Percentiles rank a stretch among this genome's conserved stretches.
Conservation (phyloP, 164 flowering plant genomes). For the Vitis rotundifolia region DNA sequence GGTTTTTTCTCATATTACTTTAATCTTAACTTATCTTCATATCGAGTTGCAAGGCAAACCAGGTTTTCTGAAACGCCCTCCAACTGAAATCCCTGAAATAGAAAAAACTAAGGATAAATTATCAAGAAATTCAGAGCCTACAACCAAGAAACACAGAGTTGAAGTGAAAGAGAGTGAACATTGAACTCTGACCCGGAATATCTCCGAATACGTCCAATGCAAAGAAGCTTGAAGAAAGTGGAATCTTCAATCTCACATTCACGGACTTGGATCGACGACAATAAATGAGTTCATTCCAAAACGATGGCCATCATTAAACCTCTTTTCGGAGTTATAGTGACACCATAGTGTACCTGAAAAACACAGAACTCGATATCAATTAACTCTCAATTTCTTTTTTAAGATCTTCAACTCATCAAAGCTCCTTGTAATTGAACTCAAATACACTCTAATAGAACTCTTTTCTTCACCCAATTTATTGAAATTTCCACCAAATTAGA, state of each 20-base stretch:
- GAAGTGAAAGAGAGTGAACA: no score
- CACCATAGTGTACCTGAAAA: neutral
- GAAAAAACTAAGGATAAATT: neutral
- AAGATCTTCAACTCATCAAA: neutral
- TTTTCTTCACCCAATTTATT: neutral
- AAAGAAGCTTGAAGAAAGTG: neutral
- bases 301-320: slow-evolving; percentile 6
- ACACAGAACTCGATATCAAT: neutral
- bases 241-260: slow-evolving; percentile 16
- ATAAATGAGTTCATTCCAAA: slow-evolving; percentile 33
- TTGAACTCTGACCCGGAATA: slow-evolving; percentile 4
- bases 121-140: neutral
- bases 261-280: slow-evolving; percentile 33
- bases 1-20: neutral
- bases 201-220: no score
- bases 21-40: neutral
- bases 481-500: no score
- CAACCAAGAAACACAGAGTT: no score
- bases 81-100: slow-evolving; percentile 6
- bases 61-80: neutral
- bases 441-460: neutral
- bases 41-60: neutral
- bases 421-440: neutral
- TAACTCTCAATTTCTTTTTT: no score
- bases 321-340: neutral